Percentiles rank a stretch among this genome's conserved stretches.
Conservation (phyloP, 2,329 filamentous ascomycete species). For the Blastomyces percursus region DNA sequence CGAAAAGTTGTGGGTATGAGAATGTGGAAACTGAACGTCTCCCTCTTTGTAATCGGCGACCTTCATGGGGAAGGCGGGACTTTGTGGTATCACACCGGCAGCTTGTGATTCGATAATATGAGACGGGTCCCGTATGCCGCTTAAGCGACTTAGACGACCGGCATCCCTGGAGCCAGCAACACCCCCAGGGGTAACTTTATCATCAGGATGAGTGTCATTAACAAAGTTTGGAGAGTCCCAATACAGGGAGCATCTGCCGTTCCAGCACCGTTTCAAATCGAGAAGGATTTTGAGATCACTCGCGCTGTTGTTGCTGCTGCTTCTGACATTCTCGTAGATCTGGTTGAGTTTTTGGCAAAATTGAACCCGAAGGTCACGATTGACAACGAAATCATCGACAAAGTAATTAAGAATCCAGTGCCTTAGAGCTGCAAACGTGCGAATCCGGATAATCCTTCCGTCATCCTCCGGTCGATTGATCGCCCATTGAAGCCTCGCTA, state of each 20-base stretch:
- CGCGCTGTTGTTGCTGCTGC: constrained; percentile 42
- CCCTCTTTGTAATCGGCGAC: constrained; percentile 12
- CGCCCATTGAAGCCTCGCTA: constrained; percentile 80
- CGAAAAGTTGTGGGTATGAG: constrained; percentile 28
- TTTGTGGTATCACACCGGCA: constrained; percentile 11
- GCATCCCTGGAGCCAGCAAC: constrained; percentile 51
- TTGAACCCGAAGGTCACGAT: constrained; percentile 59
- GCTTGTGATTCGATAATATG: constrained; percentile 9
- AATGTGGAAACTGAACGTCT: constrained; percentile 7
- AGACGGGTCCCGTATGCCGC: constrained; percentile 27
- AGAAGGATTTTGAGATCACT: constrained; percentile 76
- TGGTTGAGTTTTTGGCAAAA: constrained; percentile 75
- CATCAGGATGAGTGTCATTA: constrained; percentile 49
- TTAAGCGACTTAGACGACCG: constrained; percentile 17
- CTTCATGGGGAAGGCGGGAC: constrained; percentile 14
- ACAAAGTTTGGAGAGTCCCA: constrained; percentile 69
- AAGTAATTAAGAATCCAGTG: constrained; percentile 99
- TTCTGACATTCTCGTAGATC: constrained; percentile 43
- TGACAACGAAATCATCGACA: constrained; percentile 77
- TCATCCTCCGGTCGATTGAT: constrained; percentile 67
- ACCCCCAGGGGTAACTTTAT: constrained; percentile 66
- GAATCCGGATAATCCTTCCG: constrained; percentile 86
- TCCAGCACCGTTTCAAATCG: constrained; percentile 96
- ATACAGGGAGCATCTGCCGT: constrained; percentile 75
- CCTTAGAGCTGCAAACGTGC: constrained; percentile 86